Evolutionary conservation across 23 red algal species (phyloP).

Genomic region (Gracilaria caudata): DNA sequence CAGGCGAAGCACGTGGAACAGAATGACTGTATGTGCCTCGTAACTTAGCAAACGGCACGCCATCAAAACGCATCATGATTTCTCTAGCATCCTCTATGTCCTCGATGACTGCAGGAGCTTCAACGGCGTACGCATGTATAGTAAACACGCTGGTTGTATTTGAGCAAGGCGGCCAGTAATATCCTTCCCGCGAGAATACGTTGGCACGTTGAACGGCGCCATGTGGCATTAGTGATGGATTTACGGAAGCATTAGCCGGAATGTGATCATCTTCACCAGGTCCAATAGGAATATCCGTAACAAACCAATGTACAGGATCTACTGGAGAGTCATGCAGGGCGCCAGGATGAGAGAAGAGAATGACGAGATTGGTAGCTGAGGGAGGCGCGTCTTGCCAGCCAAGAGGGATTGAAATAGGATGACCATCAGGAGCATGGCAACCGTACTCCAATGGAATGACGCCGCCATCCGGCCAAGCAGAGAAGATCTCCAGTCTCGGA

Average conservation of each 20-base stretch:
- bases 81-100: conserved; percentile 60
- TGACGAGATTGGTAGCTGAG: conserved; percentile 55
- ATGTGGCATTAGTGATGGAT: conserved; percentile 34
- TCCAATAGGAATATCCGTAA: conserved; percentile 56
- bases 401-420: conserved; percentile 60
- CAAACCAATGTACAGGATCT: conserved; percentile 78
- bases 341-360: conserved; percentile 64
- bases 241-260: conserved; percentile 34
- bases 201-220: conserved; percentile 57
- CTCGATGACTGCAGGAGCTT: conserved; percentile 58
- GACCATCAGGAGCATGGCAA: conserved; percentile 51
- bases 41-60: conserved; percentile 70
- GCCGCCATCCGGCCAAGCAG: conserved; percentile 65
- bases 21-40: conserved; percentile 33
- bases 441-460: conserved; percentile 75
- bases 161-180: conserved; percentile 70
- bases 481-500: conserved; percentile 39
- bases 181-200: conserved; percentile 7
- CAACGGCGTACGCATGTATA: conserved; percentile 72
- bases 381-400: conserved; percentile 58
- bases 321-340: conserved; percentile 20
- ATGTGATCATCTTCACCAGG: conserved; percentile 12
- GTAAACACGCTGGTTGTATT: conserved; percentile 58
- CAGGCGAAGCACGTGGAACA: neutral
- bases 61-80: conserved; percentile 77